phyloP scores from a whole-genome alignment of 164 flowering plant species.

The Chimonanthus praecox region DNA sequence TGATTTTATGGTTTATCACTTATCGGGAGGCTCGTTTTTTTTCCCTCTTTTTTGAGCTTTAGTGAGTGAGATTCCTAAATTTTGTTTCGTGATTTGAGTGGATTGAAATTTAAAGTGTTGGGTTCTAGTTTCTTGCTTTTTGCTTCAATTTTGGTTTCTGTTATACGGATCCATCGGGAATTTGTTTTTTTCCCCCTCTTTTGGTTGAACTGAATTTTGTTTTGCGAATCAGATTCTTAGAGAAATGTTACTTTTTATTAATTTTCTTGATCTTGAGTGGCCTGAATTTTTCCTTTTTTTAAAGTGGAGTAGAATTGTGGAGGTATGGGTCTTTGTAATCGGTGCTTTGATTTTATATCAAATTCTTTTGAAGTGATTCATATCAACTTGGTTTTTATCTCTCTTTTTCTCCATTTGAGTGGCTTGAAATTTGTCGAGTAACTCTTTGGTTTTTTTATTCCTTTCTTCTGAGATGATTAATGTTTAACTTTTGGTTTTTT shows the following conservation, averaged over 20 bases:
- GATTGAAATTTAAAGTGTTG: not conserved
- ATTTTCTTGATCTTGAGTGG: no score
- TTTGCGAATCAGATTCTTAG: not conserved
- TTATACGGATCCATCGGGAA: not conserved
- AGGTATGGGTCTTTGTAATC: no score
- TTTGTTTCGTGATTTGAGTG: no score
- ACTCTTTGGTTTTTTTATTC: not conserved
- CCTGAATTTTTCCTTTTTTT: no score
- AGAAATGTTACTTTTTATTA: not conserved
- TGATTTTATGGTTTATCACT: not conserved
- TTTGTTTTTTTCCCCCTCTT: not conserved
- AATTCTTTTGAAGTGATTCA: not conserved
- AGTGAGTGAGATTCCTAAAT: no score
- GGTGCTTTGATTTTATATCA: no score
- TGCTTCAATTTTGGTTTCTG: not conserved
- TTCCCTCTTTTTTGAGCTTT: no score
- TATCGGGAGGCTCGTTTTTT: no score
- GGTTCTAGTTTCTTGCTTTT: not conserved
- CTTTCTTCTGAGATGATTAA: not conserved
- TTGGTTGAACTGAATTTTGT: not conserved
- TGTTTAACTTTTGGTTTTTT: not conserved
- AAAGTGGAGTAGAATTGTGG: no score
- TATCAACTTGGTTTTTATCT: not conserved
- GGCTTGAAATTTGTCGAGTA: no score
- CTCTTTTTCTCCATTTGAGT: not conserved